A percentile compares a stretch with the other conserved stretches of the same genome.
Conservation (phyloP, 306 rosid genomes). For the Trifolium subterraneum region DNA sequence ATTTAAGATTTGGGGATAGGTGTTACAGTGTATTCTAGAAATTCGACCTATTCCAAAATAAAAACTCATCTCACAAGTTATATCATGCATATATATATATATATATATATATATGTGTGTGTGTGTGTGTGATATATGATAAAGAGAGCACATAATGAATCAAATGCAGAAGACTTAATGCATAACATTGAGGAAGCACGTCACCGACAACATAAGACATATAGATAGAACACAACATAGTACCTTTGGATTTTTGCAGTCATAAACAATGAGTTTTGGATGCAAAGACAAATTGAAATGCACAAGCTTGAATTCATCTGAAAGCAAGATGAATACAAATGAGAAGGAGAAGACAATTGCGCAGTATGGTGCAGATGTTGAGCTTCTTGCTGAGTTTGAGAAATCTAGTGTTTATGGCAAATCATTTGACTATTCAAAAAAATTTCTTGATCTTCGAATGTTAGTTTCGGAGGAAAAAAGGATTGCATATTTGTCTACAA, state of each 20-base stretch:
- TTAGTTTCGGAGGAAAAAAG: slow-evolving; percentile 69
- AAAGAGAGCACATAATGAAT: not conserved
- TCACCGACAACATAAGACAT: not conserved
- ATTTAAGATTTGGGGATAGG: no score
- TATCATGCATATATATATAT: not conserved
- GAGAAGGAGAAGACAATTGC: slow-evolving; percentile 49
- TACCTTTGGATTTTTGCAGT: no score
- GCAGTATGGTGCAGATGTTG: slow-evolving; percentile 73
- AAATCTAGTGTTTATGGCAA: slow-evolving; percentile 63
- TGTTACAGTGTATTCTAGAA: no score
- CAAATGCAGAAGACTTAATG: not conserved
- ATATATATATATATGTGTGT: not conserved
- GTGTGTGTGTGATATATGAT: no score
- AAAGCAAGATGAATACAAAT: slow-evolving; percentile 55
- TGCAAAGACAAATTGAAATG: no score
- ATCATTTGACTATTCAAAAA: slow-evolving; percentile 68
- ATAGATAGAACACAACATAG: not conserved
- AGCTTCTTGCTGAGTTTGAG: slow-evolving; percentile 69
- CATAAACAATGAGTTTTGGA: no score
- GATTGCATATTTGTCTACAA: slow-evolving; percentile 57
- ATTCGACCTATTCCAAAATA: no score
- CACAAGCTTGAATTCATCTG: slow-evolving; percentile 59
- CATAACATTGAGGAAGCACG: not conserved
- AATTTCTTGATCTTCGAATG: slow-evolving; percentile 52
- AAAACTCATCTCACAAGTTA: no score